Percentiles rank a stretch among this genome's conserved stretches.
Conservation (phyloP, 1,284 basidiomycete species). For the Microbotryum silenes-acaulis region DNA sequence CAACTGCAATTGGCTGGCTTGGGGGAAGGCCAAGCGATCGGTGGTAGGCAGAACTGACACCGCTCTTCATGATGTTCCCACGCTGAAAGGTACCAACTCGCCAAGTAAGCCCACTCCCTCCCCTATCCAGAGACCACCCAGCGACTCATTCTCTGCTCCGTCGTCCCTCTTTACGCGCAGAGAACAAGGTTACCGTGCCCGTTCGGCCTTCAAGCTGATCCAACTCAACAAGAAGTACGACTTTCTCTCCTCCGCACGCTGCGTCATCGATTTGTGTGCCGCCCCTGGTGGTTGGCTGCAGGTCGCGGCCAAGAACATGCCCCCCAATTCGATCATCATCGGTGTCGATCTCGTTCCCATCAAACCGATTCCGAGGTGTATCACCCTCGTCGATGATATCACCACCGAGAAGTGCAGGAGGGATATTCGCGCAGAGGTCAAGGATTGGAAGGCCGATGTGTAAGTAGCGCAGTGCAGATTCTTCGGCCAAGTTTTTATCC, state of each 20-base stretch:
- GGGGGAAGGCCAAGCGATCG: too few species aligned
- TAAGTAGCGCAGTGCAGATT: slow-evolving; percentile 17
- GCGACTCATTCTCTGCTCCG: neutral
- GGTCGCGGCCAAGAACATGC: slow-evolving; percentile 88
- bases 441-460: slow-evolving; percentile 99
- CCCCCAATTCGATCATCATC: slow-evolving; percentile 80
- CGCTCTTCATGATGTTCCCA: neutral
- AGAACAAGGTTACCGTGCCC: slow-evolving; percentile 97
- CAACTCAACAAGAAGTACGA: slow-evolving; percentile 98
- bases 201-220: slow-evolving; percentile 99
- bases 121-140: slow-evolving; percentile 2
- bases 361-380: slow-evolving; percentile 86
- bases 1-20: too few species aligned
- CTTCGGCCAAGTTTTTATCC: neutral
- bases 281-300: slow-evolving; percentile 99
- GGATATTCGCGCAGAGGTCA: slow-evolving; percentile 76
- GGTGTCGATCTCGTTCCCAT: slow-evolving; percentile 97
- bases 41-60: too few species aligned
- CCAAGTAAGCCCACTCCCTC: slow-evolving; percentile 55
- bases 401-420: slow-evolving; percentile 87
- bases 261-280: slow-evolving; percentile 96
- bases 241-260: slow-evolving; percentile 78
- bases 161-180: slow-evolving; percentile 35
- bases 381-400: slow-evolving; percentile 91
- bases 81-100: slow-evolving; percentile 60